Percentiles rank a stretch among this genome's conserved stretches.
phyloP scores from a whole-genome alignment of 495 filamentous ascomycete species.

The Penicillium atrosanguineum region DNA sequence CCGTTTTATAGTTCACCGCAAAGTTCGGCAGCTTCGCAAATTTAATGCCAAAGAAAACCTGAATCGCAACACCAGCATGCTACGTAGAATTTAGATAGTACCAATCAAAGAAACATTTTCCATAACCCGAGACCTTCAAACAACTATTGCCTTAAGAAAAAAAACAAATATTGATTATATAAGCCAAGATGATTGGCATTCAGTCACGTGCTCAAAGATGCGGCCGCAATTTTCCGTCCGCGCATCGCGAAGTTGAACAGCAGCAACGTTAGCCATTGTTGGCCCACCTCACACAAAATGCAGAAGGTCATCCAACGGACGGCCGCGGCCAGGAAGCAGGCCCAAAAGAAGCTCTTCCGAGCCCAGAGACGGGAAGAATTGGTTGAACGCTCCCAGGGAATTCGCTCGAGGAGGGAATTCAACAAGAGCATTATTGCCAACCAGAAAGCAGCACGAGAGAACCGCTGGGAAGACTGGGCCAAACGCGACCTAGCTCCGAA shows the following conservation, averaged over 20 bases:
- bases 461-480: conserved; percentile 67
- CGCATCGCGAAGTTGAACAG: conserved; percentile 14
- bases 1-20: no score
- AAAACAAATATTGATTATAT: conserved; percentile 2
- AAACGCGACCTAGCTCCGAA: conserved; percentile 73
- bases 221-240: conserved; percentile 41
- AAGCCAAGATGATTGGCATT: background rate
- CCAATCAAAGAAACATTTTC: no score
- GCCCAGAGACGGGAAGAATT: conserved; percentile 37
- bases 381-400: conserved; percentile 30
- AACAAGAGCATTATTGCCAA: conserved; percentile 32
- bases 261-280: conserved; percentile 35
- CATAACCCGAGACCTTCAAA: no score
- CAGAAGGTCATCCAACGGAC: conserved; percentile 73
- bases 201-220: conserved; percentile 18
- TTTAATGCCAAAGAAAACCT: no score
- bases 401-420: conserved; percentile 31
- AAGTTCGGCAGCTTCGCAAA: no score
- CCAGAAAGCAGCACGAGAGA: conserved; percentile 28
- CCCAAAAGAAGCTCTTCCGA: conserved; percentile 45
- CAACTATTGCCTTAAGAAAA: no score
- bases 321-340: conserved; percentile 63
- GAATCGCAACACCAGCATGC: no score
- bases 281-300: conserved; percentile 49
- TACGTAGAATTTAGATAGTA: no score